These are phyloP conservation scores for Amoebophrya sp. DNA, from an alignment of 169 alveolate species.

Conservation along the genomic window DNA sequence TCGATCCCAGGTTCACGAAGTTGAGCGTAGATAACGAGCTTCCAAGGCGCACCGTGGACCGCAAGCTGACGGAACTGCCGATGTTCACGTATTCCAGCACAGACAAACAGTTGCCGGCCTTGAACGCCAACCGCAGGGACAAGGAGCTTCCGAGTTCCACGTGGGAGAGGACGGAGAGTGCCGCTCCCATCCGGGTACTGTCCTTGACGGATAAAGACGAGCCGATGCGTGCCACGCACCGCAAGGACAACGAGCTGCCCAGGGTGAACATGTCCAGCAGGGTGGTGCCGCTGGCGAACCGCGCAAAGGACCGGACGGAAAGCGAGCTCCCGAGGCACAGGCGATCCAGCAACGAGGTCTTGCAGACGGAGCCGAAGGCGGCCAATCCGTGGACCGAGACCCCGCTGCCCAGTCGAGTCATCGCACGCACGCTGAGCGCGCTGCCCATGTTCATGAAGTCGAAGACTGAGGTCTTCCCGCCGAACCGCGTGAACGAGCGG, in stretches of 20 bases:
- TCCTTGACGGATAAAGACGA: not conserved
- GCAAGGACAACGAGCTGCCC: constrained; percentile 3
- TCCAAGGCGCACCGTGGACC: not conserved
- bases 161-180: not conserved
- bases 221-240: constrained; percentile 7
- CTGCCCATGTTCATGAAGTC: constrained; percentile 29
- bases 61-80: not conserved
- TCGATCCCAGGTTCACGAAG: not conserved
- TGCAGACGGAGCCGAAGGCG: constrained; percentile 14
- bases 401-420: constrained; percentile 21
- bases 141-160: not conserved
- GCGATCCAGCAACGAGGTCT: not conserved
- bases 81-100: not conserved
- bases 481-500: constrained; percentile 18
- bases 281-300: not conserved
- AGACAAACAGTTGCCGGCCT: not conserved
- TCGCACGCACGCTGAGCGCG: not conserved
- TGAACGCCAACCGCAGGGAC: not conserved
- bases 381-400: constrained; percentile 19
- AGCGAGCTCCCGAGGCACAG: not conserved
- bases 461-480: not conserved
- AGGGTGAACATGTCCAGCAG: not conserved
- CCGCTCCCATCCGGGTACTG: not conserved
- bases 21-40: not conserved
- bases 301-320: not conserved